Evolutionary conservation across 768 basidiomycete genomes (phyloP), one percentile per base, ranked within the genome.

Genomic region (Rubroboletus pulcherrimus): DNA sequence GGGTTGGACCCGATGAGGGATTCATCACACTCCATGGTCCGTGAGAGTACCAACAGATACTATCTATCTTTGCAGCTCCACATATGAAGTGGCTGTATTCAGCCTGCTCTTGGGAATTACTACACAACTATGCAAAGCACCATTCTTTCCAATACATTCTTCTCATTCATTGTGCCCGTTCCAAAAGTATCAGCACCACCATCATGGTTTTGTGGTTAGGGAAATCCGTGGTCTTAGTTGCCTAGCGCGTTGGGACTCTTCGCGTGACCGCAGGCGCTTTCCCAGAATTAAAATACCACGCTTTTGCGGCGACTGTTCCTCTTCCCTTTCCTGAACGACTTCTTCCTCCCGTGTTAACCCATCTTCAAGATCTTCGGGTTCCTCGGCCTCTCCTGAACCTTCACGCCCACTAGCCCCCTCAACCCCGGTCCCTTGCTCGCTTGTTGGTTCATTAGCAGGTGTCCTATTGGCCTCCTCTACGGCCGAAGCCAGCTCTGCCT

Each of bases 11-110:
- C 3, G 71, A 73, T 0, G 71, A 74, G 5, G 66, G 72, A 17
- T 73, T 70, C 37, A 71, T 71, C 11, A 4, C 70, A n/a, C 59
- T 71, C 11, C 70, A 71, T 55, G 67, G 67, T 33, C 58, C 67
- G 6, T 70, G 38, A 48, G 24, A 21, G 24, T 39, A 47, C 29
- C 33, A 29, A 51, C 19, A 43, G n/a, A 57, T 50, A 55, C 53
- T 44, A 31, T 58, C 57, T 59, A 61, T 49, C 42, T 44, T 49
- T 45, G 26, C 26, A 19, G 7, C 44, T 39, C 7, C 39, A 49
- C 19, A 40, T 47, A 40, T 26, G 31, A 5, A 17, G 12, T 40
- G 38, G 30, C 15, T 38, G 41, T 24, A 29, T 44, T 26, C 17
- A 21, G n/a, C n/a, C 17, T 31, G 26, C 29, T 35, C 30, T 17